These are phyloP conservation scores for Kodamaea sp. DNA, from an alignment of 1,139 yeast genomes.

Conservation along the genomic window DNA sequence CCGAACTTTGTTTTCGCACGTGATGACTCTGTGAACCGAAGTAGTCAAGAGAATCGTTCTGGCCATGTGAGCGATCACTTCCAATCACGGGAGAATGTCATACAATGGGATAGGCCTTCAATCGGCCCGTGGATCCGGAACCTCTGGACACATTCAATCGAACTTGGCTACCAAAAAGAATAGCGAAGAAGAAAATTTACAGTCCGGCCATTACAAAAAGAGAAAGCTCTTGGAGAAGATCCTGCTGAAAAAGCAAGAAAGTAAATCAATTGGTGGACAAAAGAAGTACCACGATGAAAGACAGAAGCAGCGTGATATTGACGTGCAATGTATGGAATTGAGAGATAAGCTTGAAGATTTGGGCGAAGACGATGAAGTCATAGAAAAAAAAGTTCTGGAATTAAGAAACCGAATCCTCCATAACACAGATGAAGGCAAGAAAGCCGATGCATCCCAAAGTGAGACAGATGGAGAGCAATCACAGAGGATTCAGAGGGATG, in stretches of 20 bases:
- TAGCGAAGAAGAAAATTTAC: slow-evolving; percentile 12
- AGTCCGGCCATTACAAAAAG: slow-evolving; percentile 12
- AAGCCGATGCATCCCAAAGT: too few species aligned
- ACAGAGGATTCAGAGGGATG: too few species aligned
- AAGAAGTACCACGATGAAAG: slow-evolving; percentile 43
- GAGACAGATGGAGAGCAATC: too few species aligned
- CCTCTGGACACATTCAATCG: slow-evolving; percentile 67
- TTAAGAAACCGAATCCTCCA: too few species aligned
- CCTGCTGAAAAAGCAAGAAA: slow-evolving; percentile 11
- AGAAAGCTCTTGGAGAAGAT: slow-evolving; percentile 20
- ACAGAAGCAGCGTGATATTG: slow-evolving; percentile 49
- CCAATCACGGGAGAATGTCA: slow-evolving; percentile 59
- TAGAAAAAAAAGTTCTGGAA: slow-evolving; percentile 23
- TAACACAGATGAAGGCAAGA: too few species aligned
- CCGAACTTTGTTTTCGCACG: too few species aligned
- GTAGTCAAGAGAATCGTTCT: too few species aligned
- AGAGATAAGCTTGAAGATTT: slow-evolving; percentile 58
- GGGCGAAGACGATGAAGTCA: slow-evolving; percentile 31
- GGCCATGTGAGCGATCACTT: too few species aligned
- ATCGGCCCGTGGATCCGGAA: slow-evolving; percentile 70
- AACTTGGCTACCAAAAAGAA: slow-evolving; percentile 35
- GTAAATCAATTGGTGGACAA: slow-evolving; percentile 17
- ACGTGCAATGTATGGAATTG: slow-evolving; percentile 55
- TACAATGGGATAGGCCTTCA: slow-evolving; percentile 68
- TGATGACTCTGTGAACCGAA: too few species aligned